These are phyloP conservation scores for Leptographium lundbergii DNA, from an alignment of 2,329 filamentous ascomycete species.

Conservation along the genomic window DNA sequence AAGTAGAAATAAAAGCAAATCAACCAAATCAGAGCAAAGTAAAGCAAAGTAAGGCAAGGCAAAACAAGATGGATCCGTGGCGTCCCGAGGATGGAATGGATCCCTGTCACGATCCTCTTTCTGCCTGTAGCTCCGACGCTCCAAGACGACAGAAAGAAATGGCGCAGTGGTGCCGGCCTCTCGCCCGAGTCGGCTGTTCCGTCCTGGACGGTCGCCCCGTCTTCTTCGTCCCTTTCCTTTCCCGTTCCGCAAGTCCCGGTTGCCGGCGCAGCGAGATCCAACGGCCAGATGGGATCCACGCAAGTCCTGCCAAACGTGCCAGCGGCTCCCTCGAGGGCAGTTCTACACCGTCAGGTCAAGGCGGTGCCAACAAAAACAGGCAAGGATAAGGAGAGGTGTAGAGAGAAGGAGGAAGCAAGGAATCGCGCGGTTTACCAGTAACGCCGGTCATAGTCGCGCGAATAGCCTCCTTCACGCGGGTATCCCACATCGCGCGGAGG, in stretches of 20 bases:
- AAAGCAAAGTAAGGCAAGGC: background rate
- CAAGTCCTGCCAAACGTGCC: too few species aligned
- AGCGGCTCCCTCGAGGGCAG: background rate
- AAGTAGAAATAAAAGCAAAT: too few species aligned
- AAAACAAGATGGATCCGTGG: background rate
- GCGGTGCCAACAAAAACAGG: background rate
- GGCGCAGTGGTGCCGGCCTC: background rate
- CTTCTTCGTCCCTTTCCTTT: background rate
- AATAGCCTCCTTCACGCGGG: constrained; percentile 29
- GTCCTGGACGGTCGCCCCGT: background rate
- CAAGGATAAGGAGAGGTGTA: constrained; percentile 42
- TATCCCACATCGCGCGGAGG: constrained; percentile 5
- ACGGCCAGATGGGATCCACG: background rate
- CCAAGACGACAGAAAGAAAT: background rate
- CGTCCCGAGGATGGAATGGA: too few species aligned
- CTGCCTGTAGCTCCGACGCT: background rate
- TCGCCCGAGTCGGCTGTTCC: background rate
- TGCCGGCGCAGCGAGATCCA: background rate
- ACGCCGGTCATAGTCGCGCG: constrained; percentile 17
- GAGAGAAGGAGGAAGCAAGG: background rate
- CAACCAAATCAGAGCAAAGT: too few species aligned
- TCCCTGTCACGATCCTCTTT: background rate
- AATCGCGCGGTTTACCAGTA: constrained; percentile 48
- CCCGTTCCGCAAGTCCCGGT: background rate
- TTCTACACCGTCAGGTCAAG: background rate